Percentiles rank a stretch among this genome's conserved stretches.
phyloP scores from a whole-genome alignment of 139 green algal species.

The Chloropicon primus region DNA sequence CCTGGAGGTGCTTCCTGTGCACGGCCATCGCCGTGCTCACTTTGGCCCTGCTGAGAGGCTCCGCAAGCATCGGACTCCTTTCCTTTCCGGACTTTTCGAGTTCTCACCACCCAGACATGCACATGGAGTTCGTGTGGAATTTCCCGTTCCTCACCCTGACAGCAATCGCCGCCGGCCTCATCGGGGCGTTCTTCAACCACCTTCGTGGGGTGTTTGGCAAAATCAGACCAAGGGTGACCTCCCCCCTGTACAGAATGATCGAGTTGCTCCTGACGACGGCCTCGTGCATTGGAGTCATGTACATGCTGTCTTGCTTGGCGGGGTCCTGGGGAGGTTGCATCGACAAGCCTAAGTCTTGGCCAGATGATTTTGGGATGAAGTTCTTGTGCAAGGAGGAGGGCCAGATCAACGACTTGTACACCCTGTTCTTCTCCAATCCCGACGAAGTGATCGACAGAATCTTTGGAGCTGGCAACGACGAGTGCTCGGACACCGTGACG shows the following conservation, averaged over 20 bases:
- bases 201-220: not conserved
- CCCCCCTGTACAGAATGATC: constrained; percentile 1
- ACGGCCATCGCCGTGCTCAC: constrained; percentile 44
- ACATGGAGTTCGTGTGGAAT: constrained; percentile 30
- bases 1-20: constrained; percentile 73
- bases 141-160: constrained; percentile 1
- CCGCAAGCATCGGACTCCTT: constrained; percentile 37
- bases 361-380: constrained; percentile 9
- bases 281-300: not conserved
- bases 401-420: constrained; percentile 77
- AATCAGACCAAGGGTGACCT: not conserved
- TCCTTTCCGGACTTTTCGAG: constrained; percentile 28
- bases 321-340: not conserved
- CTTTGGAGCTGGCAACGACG: constrained; percentile 36
- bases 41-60: constrained; percentile 31
- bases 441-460: constrained; percentile 58
- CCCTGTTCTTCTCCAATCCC: constrained; percentile 48
- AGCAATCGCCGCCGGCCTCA: constrained; percentile 2
- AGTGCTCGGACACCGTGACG: not conserved
- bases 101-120: not conserved
- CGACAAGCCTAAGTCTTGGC: not conserved
- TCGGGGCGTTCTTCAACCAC: constrained; percentile 12
- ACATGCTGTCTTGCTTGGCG: not conserved
- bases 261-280: constrained; percentile 8
- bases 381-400: constrained; percentile 21